Percentiles rank a stretch among this genome's conserved stretches.
Conservation (phyloP, 2,329 filamentous ascomycete genomes). For the Cordyceps fumosorosea region DNA sequence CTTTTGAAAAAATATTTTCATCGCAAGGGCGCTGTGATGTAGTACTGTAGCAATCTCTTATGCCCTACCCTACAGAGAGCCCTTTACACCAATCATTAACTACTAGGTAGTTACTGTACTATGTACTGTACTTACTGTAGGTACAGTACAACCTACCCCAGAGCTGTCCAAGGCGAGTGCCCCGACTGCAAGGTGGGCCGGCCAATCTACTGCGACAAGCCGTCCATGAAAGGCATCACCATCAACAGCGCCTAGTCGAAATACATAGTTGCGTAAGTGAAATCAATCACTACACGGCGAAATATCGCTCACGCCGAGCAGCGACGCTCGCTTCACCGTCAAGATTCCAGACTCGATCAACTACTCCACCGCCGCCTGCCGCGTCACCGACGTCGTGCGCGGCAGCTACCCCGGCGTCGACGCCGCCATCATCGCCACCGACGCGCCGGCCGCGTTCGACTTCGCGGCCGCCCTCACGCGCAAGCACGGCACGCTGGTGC, state of each 20-base stretch:
- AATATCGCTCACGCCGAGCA: neutral
- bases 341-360: constrained; percentile 11
- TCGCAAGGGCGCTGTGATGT: too few species aligned
- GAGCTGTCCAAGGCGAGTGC: neutral
- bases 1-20: too few species aligned
- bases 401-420: constrained; percentile 14
- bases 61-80: too few species aligned
- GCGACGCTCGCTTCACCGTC: constrained; percentile 14
- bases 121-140: too few species aligned
- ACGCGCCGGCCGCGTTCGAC: constrained; percentile 14
- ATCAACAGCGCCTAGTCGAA: constrained; percentile 14
- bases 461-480: constrained; percentile 13
- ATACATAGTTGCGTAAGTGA: constrained; percentile 14
- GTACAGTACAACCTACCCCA: too few species aligned
- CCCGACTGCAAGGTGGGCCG: constrained; percentile 11
- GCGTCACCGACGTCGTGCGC: neutral
- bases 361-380: constrained; percentile 9
- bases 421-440: constrained; percentile 15
- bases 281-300: neutral
- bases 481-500: constrained; percentile 16
- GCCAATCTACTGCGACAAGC: constrained; percentile 14
- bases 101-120: too few species aligned
- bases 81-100: neutral
- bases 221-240: constrained; percentile 13
- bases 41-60: too few species aligned